A percentile compares a stretch with the other conserved stretches of the same genome.
Conservation (phyloP, 2,329 filamentous ascomycete genomes). For the Pseudogymnoascus destructans region DNA sequence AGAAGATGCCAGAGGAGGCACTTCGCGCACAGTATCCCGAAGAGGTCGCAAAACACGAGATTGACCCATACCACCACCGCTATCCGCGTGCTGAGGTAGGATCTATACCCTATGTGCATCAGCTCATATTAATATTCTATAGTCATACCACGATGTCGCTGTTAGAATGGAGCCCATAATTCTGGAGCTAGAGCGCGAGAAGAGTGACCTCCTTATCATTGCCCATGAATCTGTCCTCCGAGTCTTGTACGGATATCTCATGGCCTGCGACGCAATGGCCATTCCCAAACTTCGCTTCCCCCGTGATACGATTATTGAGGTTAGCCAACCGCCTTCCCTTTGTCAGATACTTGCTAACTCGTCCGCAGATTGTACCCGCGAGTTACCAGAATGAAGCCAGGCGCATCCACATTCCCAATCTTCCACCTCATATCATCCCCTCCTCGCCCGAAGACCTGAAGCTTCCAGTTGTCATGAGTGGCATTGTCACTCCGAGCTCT, state of each 20-base stretch:
- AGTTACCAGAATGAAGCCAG: conserved; percentile 95
- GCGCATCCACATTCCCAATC: conserved; percentile 68
- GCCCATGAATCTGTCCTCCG: conserved; percentile 96
- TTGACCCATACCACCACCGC: conserved; percentile 91
- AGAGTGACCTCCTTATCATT: conserved; percentile 95
- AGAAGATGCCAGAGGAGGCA: conserved; percentile 74
- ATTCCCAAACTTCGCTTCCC: conserved; percentile 91
- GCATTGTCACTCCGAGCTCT: conserved; percentile 24
- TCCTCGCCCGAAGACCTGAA: conserved; percentile 69
- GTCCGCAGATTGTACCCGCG: conserved; percentile 66
- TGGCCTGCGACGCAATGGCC: conserved; percentile 93
- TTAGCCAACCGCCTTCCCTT: conserved; percentile 23
- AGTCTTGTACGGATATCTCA: conserved; percentile 92
- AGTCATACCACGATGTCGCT: conserved; percentile 98
- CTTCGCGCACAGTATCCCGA: conserved; percentile 78
- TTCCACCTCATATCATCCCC: conserved; percentile 53
- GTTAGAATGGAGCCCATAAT: conserved; percentile 96
- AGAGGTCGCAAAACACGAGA: conserved; percentile 82
- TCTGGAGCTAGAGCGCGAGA: conserved; percentile 88
- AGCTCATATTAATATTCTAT: conserved; percentile 12
- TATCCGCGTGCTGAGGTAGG: conserved; percentile 85
- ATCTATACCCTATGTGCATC: neutral
- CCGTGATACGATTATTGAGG: conserved; percentile 92
- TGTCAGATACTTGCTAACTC: conserved; percentile 3
- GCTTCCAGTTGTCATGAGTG: conserved; percentile 56